Evolutionary conservation across 1,284 basidiomycete genomes (phyloP), one percentile per base, ranked within the genome.

Genomic region (Rhodofomes roseus): DNA sequence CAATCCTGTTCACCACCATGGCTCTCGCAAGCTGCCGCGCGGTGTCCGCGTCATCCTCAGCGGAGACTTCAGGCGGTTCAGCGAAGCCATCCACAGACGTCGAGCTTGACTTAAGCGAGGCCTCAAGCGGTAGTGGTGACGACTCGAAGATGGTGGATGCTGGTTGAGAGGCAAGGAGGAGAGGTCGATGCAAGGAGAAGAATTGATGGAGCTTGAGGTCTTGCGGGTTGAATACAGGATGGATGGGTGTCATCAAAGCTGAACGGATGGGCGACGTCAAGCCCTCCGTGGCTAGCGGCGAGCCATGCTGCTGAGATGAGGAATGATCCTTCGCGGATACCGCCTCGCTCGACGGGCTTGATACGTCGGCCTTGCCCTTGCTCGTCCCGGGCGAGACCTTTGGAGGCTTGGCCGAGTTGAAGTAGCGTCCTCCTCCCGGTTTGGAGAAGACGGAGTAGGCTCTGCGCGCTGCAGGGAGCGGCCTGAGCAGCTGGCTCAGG

Each of bases 381-480:
- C 44, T 64, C 39, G 64, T 56, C 16, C 63, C 63, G 14, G 65
- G 61, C 50, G 62, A 66, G 39, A 68, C 65, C 63, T 71, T 71
- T 50, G 67, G 69, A 29, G 85, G 76, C 71, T 90, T 91, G 14
- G 87, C 75, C 6, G 88, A 83, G 62, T 87, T 86, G 71, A 90
- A 89, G 68, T 86, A 87, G 29, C 88, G 80, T 23, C 89, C 89
- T 18, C 89, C 86, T 2, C 89, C 88, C 1, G 87, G 78, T 66
- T 89, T 89, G 14, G 88, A 91, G 74, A 90, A 92, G 66, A 88
- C 87, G 2, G 89, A 92, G 67, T 90, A 92, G 18, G 83, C 73
- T 69, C 90, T 81, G 58, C 81, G 74, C 16, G 78, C 68, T 27
- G 76, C 76, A 53, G 79, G 79, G 46, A 78, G 62, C 62, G 79